Conservation (phyloP, 2,329 filamentous ascomycete species). For the Aspergillus quadrilineatus region DNA sequence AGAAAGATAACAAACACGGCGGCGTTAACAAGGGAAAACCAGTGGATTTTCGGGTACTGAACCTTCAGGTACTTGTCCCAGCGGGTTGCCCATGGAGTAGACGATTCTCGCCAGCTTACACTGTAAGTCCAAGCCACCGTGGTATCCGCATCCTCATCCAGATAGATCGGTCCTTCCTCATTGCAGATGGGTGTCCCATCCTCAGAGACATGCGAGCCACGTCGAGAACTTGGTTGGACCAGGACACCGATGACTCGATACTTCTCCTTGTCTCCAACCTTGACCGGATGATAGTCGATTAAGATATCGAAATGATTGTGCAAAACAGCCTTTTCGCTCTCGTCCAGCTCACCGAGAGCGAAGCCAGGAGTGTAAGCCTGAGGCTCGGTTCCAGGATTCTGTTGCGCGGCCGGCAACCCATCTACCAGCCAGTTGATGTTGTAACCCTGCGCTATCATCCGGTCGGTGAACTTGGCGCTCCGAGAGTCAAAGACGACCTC, state of each 20-base stretch:
- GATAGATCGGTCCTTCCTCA: constrained; percentile 57
- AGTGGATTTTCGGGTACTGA: constrained; percentile 96
- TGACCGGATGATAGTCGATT: constrained; percentile 86
- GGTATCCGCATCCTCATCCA: constrained; percentile 64
- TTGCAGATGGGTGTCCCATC: constrained; percentile 63
- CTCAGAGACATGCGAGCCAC: constrained; percentile 54
- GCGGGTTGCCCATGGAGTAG: constrained; percentile 89
- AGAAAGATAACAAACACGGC: constrained; percentile 92
- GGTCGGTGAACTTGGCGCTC: constrained; percentile 76
- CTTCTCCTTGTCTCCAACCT: constrained; percentile 55
- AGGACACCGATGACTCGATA: constrained; percentile 89
- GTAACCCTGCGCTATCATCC: constrained; percentile 78
- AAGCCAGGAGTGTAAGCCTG: constrained; percentile 93
- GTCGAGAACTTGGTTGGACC: constrained; percentile 75
- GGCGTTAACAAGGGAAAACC: constrained; percentile 97
- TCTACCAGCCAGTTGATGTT: constrained; percentile 96
- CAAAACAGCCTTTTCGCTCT: constrained; percentile 60
- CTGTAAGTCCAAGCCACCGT: constrained; percentile 86
- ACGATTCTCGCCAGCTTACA: constrained; percentile 80
- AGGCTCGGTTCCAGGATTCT: constrained; percentile 73
- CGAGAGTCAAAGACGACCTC: constrained; percentile 64
- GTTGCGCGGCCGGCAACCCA: constrained; percentile 84
- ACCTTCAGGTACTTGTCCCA: constrained; percentile 99
- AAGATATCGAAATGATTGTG: constrained; percentile 97
- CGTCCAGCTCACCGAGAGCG: constrained; percentile 63